These are phyloP conservation scores for Helicocarpus griseus DNA, from an alignment of 2,329 filamentous ascomycete genomes.

Conservation along the genomic window DNA sequence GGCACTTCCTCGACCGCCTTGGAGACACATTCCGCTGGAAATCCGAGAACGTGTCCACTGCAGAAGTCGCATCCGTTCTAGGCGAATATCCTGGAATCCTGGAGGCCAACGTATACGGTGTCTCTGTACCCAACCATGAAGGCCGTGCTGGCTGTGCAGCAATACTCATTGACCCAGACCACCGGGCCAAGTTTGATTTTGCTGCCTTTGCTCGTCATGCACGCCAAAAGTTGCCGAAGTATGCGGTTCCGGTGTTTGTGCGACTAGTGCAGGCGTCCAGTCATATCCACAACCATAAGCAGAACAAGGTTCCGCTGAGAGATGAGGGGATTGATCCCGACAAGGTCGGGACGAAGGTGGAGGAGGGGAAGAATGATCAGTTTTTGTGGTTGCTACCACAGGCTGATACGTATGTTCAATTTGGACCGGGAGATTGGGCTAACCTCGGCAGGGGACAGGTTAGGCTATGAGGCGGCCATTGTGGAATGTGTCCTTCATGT, in stretches of 20 bases:
- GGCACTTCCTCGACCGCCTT: constrained; percentile 61
- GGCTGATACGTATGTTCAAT: constrained; percentile 48
- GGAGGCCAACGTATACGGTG: constrained; percentile 64
- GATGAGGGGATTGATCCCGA: constrained; percentile 55
- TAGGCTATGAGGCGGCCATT: constrained; percentile 29
- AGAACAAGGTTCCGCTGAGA: constrained; percentile 63
- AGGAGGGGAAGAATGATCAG: constrained; percentile 35
- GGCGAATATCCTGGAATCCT: constrained; percentile 49
- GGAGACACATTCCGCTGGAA: constrained; percentile 72
- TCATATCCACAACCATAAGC: constrained; percentile 60
- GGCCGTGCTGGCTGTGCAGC: constrained; percentile 57
- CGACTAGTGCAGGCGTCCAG: constrained; percentile 47
- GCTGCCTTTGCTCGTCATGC: constrained; percentile 49
- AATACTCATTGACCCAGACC: constrained; percentile 44
- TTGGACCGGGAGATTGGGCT: constrained; percentile 51
- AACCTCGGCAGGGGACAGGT: constrained; percentile 36
- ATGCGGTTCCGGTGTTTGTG: constrained; percentile 67
- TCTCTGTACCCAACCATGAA: constrained; percentile 55
- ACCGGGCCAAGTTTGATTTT: constrained; percentile 48
- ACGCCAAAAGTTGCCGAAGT: constrained; percentile 54
- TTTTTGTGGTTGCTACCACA: constrained; percentile 43
- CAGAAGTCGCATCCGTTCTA: constrained; percentile 57
- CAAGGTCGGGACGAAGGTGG: constrained; percentile 36
- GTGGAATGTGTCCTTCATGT: background rate
- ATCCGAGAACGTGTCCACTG: constrained; percentile 57